Evolutionary conservation across 768 basidiomycete species (phyloP).

Genomic region (Cubamyces sp.): DNA sequence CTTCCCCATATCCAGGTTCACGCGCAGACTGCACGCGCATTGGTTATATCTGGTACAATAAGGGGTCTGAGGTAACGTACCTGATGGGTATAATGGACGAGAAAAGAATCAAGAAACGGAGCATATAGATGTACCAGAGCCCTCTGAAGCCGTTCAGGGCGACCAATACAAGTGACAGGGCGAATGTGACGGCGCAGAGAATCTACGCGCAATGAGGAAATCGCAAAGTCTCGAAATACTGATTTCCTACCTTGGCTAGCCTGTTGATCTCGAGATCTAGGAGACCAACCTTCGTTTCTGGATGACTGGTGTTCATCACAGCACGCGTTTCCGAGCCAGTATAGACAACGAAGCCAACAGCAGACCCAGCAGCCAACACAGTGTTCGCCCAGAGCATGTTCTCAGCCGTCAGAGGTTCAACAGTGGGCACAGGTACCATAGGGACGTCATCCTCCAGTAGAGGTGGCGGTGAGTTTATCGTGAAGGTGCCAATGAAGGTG

Average conservation of each 20-base stretch:
- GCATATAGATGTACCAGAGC: constrained; percentile 93
- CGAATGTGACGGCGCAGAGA: constrained; percentile 92
- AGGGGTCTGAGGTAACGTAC: constrained; percentile 46
- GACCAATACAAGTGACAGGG: constrained; percentile 86
- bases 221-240: not conserved
- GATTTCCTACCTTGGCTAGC: constrained; percentile 78
- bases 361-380: constrained; percentile 92
- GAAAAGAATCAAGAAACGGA: constrained; percentile 96
- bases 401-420: constrained; percentile 91
- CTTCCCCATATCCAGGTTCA: constrained; percentile 99
- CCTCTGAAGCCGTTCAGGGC: constrained; percentile 97
- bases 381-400: constrained; percentile 98
- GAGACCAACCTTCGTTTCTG: constrained; percentile 90
- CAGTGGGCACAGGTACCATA: constrained; percentile 45
- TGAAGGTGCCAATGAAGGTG: constrained; percentile 91
- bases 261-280: constrained; percentile 94
- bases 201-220: constrained; percentile 55
- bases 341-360: constrained; percentile 91
- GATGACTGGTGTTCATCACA: constrained; percentile 98
- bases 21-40: constrained; percentile 73
- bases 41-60: not conserved
- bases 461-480: constrained; percentile 58
- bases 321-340: constrained; percentile 95
- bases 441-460: constrained; percentile 41
- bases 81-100: constrained; percentile 99